Percentiles rank a stretch among this genome's conserved stretches.
These are phyloP conservation scores for Fomitopsis serialis DNA, from an alignment of 768 basidiomycete genomes.

Conservation along the genomic window DNA sequence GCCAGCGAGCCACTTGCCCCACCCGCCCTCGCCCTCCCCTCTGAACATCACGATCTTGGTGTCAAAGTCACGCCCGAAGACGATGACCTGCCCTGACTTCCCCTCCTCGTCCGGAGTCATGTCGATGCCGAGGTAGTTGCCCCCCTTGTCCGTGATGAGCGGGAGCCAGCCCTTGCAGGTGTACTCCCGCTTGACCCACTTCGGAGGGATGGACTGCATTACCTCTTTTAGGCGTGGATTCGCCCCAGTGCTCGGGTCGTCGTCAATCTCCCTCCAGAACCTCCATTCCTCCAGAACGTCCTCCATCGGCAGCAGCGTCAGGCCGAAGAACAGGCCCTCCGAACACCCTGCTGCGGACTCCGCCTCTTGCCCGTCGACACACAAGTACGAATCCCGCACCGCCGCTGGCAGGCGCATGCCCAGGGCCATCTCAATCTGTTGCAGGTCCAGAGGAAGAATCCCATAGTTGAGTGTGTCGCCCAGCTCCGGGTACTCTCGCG, in stretches of 20 bases:
- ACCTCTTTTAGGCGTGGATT: slow-evolving; percentile 64
- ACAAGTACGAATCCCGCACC: slow-evolving; percentile 87
- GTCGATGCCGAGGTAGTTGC: slow-evolving; percentile 96
- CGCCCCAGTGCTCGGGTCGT: slow-evolving; percentile 80
- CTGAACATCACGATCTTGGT: slow-evolving; percentile 93
- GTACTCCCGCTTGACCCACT: slow-evolving; percentile 86
- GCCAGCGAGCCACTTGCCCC: slow-evolving; percentile 89
- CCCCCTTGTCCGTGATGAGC: slow-evolving; percentile 86
- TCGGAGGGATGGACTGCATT: slow-evolving; percentile 87
- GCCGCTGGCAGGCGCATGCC: slow-evolving; percentile 79
- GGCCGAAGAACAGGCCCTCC: slow-evolving; percentile 92
- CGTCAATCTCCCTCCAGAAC: slow-evolving; percentile 93
- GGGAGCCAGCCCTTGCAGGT: slow-evolving; percentile 97
- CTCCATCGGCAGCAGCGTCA: slow-evolving; percentile 88
- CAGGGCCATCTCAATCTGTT: slow-evolving; percentile 78
- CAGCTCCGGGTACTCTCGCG: slow-evolving; percentile 86
- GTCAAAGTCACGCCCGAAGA: slow-evolving; percentile 99
- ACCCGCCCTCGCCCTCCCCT: slow-evolving; percentile 87
- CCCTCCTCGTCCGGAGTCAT: slow-evolving; percentile 80
- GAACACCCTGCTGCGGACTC: slow-evolving; percentile 84
- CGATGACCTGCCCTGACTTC: slow-evolving; percentile 85
- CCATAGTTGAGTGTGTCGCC: slow-evolving; percentile 95
- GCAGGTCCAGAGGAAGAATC: slow-evolving; percentile 73
- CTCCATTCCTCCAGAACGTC: slow-evolving; percentile 93
- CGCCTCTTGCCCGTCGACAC: slow-evolving; percentile 90